These are phyloP conservation scores for Leishmania aethiopica DNA, from an alignment of 208 protist species.

Conservation along the genomic window DNA sequence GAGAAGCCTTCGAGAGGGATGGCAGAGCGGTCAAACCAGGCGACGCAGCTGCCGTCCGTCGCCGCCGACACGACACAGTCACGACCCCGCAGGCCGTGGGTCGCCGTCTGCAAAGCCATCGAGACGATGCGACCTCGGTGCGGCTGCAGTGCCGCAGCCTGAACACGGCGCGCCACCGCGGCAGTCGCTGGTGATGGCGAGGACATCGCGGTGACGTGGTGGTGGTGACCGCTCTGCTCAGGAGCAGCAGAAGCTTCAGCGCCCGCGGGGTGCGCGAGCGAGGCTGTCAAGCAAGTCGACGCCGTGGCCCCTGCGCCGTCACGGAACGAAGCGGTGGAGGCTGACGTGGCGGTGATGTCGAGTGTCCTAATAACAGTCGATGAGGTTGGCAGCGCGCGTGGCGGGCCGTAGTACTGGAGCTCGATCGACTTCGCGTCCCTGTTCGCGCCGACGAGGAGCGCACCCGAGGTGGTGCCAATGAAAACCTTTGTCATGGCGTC, in stretches of 20 bases:
- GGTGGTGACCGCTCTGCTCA: neutral
- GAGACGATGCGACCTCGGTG: slow-evolving; percentile 42
- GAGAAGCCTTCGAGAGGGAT: slow-evolving; percentile 58
- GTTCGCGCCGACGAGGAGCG: slow-evolving; percentile 50
- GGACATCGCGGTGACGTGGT: neutral
- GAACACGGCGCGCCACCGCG: neutral
- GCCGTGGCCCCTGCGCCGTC: neutral
- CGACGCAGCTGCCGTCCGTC: slow-evolving; percentile 55
- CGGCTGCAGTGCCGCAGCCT: slow-evolving; percentile 17
- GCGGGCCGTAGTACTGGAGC: slow-evolving; percentile 35
- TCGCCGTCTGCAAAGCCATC: slow-evolving; percentile 54
- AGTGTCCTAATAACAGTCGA: slow-evolving; percentile 28
- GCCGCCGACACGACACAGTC: slow-evolving; percentile 56
- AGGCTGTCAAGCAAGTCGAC: neutral
- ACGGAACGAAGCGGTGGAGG: neutral
- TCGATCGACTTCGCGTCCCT: slow-evolving; percentile 59
- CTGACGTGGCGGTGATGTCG: slow-evolving; percentile 21
- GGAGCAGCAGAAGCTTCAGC: neutral
- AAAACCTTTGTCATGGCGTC: slow-evolving; percentile 73
- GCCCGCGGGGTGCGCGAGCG: neutral
- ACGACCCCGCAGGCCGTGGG: slow-evolving; percentile 31
- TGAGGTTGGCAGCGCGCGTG: slow-evolving; percentile 16
- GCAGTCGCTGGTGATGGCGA: neutral
- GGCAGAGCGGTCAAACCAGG: slow-evolving; percentile 47
- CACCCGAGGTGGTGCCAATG: slow-evolving; percentile 61